Evolutionary conservation across 2,329 filamentous ascomycete species (phyloP).

Genomic region (Arthroderma uncinatum): DNA sequence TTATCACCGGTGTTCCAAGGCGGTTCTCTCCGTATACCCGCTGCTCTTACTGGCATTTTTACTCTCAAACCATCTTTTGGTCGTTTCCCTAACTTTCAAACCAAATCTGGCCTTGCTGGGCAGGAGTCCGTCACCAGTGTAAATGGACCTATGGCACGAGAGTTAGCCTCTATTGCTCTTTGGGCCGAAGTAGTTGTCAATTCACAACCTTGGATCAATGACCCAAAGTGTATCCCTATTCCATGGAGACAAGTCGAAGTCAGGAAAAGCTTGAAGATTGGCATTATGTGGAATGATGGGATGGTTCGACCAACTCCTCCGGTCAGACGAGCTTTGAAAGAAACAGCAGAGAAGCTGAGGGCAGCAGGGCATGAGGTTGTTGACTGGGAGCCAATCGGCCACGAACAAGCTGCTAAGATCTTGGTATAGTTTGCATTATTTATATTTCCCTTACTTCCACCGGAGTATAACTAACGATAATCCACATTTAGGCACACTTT

Average conservation of each 20-base stretch:
- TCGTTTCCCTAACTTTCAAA: constrained; percentile 46
- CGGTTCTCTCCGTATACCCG: constrained; percentile 32
- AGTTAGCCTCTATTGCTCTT: constrained; percentile 24
- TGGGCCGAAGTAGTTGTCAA: constrained; percentile 28
- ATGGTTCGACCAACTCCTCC: constrained; percentile 47
- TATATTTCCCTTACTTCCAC: background rate
- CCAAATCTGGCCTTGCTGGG: constrained; percentile 35
- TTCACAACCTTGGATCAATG: constrained; percentile 27
- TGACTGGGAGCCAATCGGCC: constrained; percentile 38
- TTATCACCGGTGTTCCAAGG: constrained; percentile 21
- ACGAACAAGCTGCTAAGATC: constrained; percentile 32
- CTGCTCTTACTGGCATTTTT: constrained; percentile 43
- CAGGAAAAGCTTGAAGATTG: constrained; percentile 37
- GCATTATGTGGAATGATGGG: constrained; percentile 30
- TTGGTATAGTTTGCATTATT: constrained; percentile 25
- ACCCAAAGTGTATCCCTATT: constrained; percentile 30
- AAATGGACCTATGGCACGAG: constrained; percentile 31
- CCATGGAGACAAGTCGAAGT: constrained; percentile 28
- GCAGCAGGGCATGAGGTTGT: constrained; percentile 31
- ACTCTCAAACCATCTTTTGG: constrained; percentile 46
- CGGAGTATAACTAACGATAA: background rate
- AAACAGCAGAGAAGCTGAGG: constrained; percentile 25
- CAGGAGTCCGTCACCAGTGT: constrained; percentile 33
- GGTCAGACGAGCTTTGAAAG: constrained; percentile 27
- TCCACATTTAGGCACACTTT: constrained; percentile 11